phyloP scores from a whole-genome alignment of 768 basidiomycete genomes.

The Coprinopsis sp. region DNA sequence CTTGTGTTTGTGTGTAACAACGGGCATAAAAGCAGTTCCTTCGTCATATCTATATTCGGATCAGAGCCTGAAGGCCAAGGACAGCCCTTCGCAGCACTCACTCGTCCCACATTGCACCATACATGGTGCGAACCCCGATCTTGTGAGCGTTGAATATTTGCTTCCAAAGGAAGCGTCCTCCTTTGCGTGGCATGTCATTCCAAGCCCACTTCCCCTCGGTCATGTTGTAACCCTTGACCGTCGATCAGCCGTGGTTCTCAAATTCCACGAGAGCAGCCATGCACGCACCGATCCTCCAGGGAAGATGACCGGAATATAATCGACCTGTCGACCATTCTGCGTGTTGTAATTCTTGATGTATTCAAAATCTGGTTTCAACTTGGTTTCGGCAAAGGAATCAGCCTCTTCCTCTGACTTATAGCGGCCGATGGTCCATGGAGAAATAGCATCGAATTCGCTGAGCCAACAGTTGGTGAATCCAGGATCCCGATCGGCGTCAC shows the following conservation, averaged over 20 bases:
- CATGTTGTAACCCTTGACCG: slow-evolving; percentile 59
- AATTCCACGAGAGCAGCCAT: slow-evolving; percentile 6
- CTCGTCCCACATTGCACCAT: slow-evolving; percentile 91
- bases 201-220: slow-evolving; percentile 66
- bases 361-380: slow-evolving; percentile 61
- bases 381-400: slow-evolving; percentile 56
- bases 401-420: slow-evolving; percentile 58
- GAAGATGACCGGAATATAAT: slow-evolving; percentile 80
- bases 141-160: slow-evolving; percentile 67
- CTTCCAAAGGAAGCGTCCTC: slow-evolving; percentile 75
- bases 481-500: slow-evolving; percentile 66
- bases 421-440: slow-evolving; percentile 80
- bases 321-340: slow-evolving; percentile 47
- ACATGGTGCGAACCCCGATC: slow-evolving; percentile 60
- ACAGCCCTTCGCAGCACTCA: slow-evolving; percentile 24
- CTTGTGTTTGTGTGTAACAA: slow-evolving; percentile 50
- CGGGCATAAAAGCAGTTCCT: slow-evolving; percentile 79
- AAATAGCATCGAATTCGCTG: slow-evolving; percentile 74
- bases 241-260: slow-evolving; percentile 10
- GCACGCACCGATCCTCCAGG: slow-evolving; percentile 75
- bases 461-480: slow-evolving; percentile 68
- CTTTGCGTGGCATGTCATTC: slow-evolving; percentile 68
- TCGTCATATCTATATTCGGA: slow-evolving; percentile 65
- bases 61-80: slow-evolving; percentile 6
- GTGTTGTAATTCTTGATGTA: slow-evolving; percentile 49